Evolutionary conservation across 2,329 filamentous ascomycete genomes (phyloP).

Genomic region (Nigrospora sphaerica): DNA sequence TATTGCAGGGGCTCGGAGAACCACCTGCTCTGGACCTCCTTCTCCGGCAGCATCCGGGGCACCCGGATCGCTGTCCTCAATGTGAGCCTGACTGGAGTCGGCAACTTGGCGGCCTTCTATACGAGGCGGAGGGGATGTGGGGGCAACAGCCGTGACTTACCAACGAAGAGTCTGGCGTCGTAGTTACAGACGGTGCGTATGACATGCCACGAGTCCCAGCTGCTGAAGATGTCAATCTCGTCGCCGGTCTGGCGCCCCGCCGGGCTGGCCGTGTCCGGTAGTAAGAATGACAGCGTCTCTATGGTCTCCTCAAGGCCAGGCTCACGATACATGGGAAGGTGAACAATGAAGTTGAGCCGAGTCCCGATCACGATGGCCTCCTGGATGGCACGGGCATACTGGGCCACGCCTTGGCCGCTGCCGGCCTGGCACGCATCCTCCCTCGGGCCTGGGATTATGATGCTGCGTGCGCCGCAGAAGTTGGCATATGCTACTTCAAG

Average conservation of each 20-base stretch:
- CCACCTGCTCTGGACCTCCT: conserved; percentile 58
- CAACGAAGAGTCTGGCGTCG: conserved; percentile 69
- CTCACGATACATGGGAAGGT: conserved; percentile 77
- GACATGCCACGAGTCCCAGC: conserved; percentile 92
- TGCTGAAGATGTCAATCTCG: conserved; percentile 63
- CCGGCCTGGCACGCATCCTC: conserved; percentile 48
- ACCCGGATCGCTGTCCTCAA: conserved; percentile 43
- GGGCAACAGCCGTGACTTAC: conserved; percentile 46
- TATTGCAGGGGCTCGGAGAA: conserved; percentile 62
- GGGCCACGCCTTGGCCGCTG: conserved; percentile 48
- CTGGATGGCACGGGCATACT: conserved; percentile 78
- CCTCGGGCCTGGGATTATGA: conserved; percentile 74
- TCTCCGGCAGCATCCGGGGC: conserved; percentile 51
- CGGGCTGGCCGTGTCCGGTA: conserved; percentile 21
- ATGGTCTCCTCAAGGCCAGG: conserved; percentile 47
- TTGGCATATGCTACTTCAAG: conserved; percentile 91
- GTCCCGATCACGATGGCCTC: conserved; percentile 70
- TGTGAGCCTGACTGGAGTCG: conserved; percentile 6
- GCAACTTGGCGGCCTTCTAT: not conserved
- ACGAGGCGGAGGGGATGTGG: not conserved
- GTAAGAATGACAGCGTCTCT: conserved; percentile 38
- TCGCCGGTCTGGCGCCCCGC: conserved; percentile 9
- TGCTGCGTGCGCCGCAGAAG: conserved; percentile 82
- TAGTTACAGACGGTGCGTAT: conserved; percentile 85
- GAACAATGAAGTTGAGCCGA: conserved; percentile 73